A percentile compares a stretch with the other conserved stretches of the same genome.
phyloP scores from a whole-genome alignment of 2,329 filamentous ascomycete genomes.

The Botrytis deweyae region DNA sequence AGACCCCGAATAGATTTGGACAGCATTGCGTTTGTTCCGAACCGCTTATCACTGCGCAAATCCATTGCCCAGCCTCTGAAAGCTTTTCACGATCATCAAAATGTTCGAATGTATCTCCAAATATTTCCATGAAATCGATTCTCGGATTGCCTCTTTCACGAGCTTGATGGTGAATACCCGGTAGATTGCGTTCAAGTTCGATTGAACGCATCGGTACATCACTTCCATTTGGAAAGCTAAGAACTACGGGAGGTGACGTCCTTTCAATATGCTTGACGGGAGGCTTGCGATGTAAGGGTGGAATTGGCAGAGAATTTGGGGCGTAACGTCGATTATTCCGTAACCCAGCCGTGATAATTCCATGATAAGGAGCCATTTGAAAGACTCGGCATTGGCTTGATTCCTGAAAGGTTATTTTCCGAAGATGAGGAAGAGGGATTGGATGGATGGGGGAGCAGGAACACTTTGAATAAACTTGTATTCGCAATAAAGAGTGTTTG shows the following conservation, averaged over 20 bases:
- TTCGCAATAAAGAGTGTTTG: neutral
- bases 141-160: slow-evolving; percentile 13
- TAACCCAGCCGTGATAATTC: slow-evolving; percentile 18
- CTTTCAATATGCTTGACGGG: slow-evolving; percentile 13
- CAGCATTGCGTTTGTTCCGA: slow-evolving; percentile 3
- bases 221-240: neutral
- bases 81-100: slow-evolving; percentile 10
- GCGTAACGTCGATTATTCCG: neutral
- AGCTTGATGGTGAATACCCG: slow-evolving; percentile 17
- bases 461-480: neutral
- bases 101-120: slow-evolving; percentile 14
- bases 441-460: no score
- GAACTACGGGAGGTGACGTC: slow-evolving; percentile 2
- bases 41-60: slow-evolving; percentile 3
- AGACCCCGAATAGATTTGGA: neutral
- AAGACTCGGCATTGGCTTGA: slow-evolving; percentile 7
- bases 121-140: slow-evolving; percentile 11
- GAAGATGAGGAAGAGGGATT: neutral
- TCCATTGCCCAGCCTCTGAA: slow-evolving; percentile 13
- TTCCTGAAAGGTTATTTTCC: neutral
- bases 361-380: slow-evolving; percentile 21
- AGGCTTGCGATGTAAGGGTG: neutral
- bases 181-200: slow-evolving; percentile 5
- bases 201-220: slow-evolving; percentile 9
- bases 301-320: neutral